phyloP scores from a whole-genome alignment of 139 green algal genomes.

The Coelastrella sp. region DNA sequence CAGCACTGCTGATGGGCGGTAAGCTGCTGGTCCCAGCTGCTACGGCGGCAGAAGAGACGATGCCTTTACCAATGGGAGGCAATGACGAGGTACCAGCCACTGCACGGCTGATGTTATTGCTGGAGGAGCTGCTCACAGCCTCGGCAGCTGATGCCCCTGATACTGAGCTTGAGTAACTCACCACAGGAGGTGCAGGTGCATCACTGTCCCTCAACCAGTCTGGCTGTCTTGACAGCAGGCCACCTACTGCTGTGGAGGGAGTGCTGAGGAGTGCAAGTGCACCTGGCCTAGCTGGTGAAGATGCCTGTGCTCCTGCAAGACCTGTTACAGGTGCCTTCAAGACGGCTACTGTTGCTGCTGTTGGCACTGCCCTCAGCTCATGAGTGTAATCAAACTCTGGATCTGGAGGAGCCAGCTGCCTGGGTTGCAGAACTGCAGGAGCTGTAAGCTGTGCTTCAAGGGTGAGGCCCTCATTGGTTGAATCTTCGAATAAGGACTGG shows the following conservation, averaged over 20 bases:
- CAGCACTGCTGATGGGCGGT: not conserved
- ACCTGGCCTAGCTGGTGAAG: not conserved
- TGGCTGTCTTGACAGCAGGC: slow-evolving; percentile 11
- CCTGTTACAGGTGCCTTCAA: not conserved
- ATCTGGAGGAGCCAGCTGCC: not conserved
- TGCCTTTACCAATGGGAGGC: not conserved
- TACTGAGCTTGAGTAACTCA: not conserved
- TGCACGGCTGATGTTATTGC: not conserved
- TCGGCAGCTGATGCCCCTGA: not conserved
- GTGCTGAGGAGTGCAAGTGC: not conserved
- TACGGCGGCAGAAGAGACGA: not conserved
- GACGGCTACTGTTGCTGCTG: not conserved
- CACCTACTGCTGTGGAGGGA: not conserved
- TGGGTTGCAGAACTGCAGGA: not conserved
- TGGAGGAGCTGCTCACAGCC: not conserved
- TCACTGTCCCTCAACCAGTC: slow-evolving; percentile 5
- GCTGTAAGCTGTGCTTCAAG: not conserved
- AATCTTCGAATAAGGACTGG: no score
- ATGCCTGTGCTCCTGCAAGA: not conserved
- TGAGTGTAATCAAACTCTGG: slow-evolving; percentile 28
- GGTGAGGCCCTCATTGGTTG: no score
- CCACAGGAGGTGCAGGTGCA: not conserved
- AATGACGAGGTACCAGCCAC: not conserved
- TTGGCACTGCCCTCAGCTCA: not conserved
- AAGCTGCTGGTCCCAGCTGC: not conserved